Base-by-base conservation (phyloP, 1,284 basidiomycete genomes). In the Melampsora americana region DNA sequence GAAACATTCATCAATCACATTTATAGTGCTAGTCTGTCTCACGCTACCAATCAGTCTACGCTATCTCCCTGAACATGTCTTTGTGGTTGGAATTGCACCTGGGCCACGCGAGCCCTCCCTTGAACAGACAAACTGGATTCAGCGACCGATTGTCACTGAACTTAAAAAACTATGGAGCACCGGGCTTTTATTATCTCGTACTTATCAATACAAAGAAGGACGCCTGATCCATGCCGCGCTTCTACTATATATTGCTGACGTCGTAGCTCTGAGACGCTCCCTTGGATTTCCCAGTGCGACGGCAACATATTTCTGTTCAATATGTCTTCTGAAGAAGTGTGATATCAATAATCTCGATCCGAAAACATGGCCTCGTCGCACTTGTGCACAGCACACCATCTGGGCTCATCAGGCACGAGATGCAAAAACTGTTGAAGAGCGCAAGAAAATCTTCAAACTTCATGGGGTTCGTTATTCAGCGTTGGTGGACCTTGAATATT, bases 111-210 rank as follows among this genome's bases (percentile, higher is more conserved):
- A 80, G 53, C 79, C 78, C 1, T 32, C 50, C 0, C 20, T 72
- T 1, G 44, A 79, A 5, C 61, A 79, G 11, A 69, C 83, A n/a
- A 83, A 84, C 65, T 80, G 81, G 44, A 80, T 81, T 67, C 61
- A 84, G 0, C n/a, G 53, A 23, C 82, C 81, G 2, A 44, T 84
- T 11, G 78, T 84, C 2, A 78, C 82, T n/a, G 79, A 82, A 26
- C 77, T 85, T 11, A 26, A 79, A 0, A 66, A 70, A 12, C 79
- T 83, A 35, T 84, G 82, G 81, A n/a, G 78, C 18, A 56, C 73
- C 14, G 84, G 84, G 0, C 71, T 83, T 4, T 72, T 5, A n/a
- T 30, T 71, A 14, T 64, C 60, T 53, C 42, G 39, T 28, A 65
- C 69, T 23, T 9, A 66, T 20, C 48, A 23, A 16, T 60, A 66